Conservation (phyloP, 2,329 filamentous ascomycete genomes). For the Ambrosiella beaveri region DNA sequence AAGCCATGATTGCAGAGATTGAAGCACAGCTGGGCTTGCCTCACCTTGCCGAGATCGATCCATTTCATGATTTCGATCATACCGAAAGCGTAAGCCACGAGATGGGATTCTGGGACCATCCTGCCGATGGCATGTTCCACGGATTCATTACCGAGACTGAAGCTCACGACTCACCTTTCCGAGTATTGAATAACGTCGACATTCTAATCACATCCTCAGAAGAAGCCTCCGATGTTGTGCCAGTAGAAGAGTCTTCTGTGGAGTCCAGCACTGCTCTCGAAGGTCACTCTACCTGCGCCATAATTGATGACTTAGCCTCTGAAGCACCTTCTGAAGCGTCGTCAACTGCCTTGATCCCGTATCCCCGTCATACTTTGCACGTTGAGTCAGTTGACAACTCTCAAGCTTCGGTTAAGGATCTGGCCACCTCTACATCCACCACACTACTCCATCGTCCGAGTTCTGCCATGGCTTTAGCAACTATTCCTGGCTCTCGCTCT, state of each 20-base stretch:
- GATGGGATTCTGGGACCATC: too few species aligned
- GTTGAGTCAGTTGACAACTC: background rate
- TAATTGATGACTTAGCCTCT: slow-evolving; percentile 10
- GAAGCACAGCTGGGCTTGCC: background rate
- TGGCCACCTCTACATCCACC: background rate
- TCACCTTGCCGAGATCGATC: background rate
- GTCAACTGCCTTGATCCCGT: slow-evolving; percentile 11
- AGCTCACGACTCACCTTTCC: too few species aligned
- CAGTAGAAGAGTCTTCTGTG: slow-evolving; percentile 1
- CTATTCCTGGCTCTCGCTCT: background rate
- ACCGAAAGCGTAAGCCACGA: background rate
- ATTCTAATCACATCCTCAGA: background rate
- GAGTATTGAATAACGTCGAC: background rate
- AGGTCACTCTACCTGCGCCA: slow-evolving; percentile 2
- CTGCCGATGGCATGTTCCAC: too few species aligned
- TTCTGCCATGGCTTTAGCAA: background rate
- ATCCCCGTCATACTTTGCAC: background rate
- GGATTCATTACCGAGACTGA: too few species aligned
- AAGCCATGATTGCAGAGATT: background rate
- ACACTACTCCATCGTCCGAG: background rate
- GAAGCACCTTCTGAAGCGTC: slow-evolving; percentile 6
- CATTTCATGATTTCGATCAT: background rate
- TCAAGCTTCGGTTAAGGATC: background rate
- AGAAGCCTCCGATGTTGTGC: slow-evolving; percentile 4
- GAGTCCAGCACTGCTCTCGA: background rate